Evolutionary conservation across 2,329 filamentous ascomycete species (phyloP), one percentile per base, ranked within the genome.

Genomic region (Sodiomyces alkalinus): DNA sequence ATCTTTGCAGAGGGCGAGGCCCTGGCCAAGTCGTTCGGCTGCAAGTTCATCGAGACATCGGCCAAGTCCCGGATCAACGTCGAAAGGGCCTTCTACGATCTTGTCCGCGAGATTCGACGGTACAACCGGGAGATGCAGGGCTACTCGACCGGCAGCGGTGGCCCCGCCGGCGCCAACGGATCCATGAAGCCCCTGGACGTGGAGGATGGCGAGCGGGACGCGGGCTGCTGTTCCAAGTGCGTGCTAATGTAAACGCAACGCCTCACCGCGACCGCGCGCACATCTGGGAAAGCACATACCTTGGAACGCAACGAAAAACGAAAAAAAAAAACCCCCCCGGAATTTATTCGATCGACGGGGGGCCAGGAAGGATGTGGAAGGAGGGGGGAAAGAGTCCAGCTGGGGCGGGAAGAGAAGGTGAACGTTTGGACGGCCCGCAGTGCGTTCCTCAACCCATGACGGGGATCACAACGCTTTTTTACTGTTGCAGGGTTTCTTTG

Each of bases 1-100:
- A 6, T 11, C 11, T 11, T 5, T 11, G 13, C 56, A 94, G 87
- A 96, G 75, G 87, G 87, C 46, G 79, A 90, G 58, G 70, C 75
- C 34, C 64, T 96, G 41, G 87, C 86, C 39, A 72, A 71, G 43
- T 75, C 77, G 39, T 96, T 98, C 55, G 77, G 76, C 50, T 98
- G 90, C 77, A 92, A 90, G 52, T 98, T 96, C 63, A 92, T 96
- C 60, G 90, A 98, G 65, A 96, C 90, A 9, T 98, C 90, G 22
- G 90, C 90, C 41, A 98, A 96, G 63, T 92, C 86, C 37, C 79
- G 87, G 53, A 92, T 90, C 64, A 94, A 96, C 51, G 90, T 98
- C 46, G 90, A 98, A 58, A 86, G 92, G 59, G 85, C 87, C 31
- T 98, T 98, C 62, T 96, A 87, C 68, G 86, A 96, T 52, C 86